These are phyloP conservation scores for Tubosaeta sp. DNA, from an alignment of 768 basidiomycete genomes.

Conservation along the genomic window DNA sequence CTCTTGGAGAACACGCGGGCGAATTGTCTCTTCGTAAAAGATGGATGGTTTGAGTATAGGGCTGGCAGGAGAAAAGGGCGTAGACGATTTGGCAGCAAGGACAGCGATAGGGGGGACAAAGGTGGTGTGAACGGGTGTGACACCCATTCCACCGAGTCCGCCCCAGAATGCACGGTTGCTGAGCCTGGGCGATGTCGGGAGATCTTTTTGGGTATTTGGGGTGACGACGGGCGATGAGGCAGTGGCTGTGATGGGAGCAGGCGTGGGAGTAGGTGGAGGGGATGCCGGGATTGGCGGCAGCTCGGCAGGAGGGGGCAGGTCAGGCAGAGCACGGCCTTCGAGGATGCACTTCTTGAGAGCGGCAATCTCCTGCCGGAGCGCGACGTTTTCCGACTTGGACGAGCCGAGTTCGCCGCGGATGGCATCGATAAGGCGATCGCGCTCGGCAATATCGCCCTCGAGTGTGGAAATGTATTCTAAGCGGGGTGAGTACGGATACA, in stretches of 20 bases:
- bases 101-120: constrained; percentile 67
- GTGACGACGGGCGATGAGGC: constrained; percentile 39
- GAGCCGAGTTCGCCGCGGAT: constrained; percentile 81
- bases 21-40: constrained; percentile 28
- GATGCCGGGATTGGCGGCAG: constrained; percentile 36
- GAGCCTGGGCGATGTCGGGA: constrained; percentile 59
- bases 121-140: constrained; percentile 82
- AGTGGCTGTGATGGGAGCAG: constrained; percentile 14
- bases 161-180: constrained; percentile 71
- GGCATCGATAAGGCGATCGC: constrained; percentile 85
- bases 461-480: constrained; percentile 92
- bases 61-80: constrained; percentile 21
- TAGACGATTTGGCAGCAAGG: constrained; percentile 21
- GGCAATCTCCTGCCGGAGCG: constrained; percentile 72
- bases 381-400: constrained; percentile 76
- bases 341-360: constrained; percentile 73
- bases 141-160: constrained; percentile 61
- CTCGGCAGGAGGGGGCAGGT: constrained; percentile 46
- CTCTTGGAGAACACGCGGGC: constrained; percentile 20
- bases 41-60: constrained; percentile 29
- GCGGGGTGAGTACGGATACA: background rate
- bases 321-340: constrained; percentile 51
- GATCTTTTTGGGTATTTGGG: constrained; percentile 75
- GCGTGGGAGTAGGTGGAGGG: constrained; percentile 34
- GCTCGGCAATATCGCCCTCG: constrained; percentile 89